Evolutionary conservation across 2,329 filamentous ascomycete species (phyloP).

Genomic region (Hysterium pulicare): DNA sequence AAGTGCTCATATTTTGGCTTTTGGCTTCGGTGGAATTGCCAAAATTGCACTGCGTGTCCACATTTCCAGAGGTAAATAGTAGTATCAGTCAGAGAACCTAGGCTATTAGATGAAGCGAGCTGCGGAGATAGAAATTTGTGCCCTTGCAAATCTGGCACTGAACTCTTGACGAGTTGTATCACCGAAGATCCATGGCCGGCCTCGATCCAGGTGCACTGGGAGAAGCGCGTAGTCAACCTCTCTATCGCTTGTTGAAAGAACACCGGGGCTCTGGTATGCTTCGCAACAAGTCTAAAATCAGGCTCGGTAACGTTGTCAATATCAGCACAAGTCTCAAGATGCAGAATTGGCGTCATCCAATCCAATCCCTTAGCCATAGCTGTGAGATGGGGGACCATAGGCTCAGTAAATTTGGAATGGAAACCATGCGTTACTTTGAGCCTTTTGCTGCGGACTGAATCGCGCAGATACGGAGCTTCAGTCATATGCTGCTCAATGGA

Average conservation of each 20-base stretch:
- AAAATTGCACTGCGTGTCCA: slow-evolving; percentile 36
- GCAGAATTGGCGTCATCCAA: background rate
- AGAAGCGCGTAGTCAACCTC: slow-evolving; percentile 4
- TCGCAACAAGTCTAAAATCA: slow-evolving; percentile 1
- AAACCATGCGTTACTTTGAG: slow-evolving; percentile 20
- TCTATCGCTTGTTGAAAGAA: slow-evolving; percentile 10
- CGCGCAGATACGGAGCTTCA: background rate
- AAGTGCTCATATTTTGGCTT: slow-evolving; percentile 19
- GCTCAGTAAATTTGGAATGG: slow-evolving; percentile 24
- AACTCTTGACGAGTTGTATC: background rate
- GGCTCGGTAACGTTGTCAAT: background rate
- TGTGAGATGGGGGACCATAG: slow-evolving; percentile 13
- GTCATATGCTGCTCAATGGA: background rate
- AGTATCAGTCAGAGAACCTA: slow-evolving; percentile 17
- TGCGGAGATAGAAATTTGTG: background rate
- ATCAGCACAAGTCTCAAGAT: slow-evolving; percentile 1
- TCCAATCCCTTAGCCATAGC: background rate
- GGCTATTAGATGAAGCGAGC: background rate
- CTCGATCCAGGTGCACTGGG: slow-evolving; percentile 25
- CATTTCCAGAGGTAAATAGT: slow-evolving; percentile 40
- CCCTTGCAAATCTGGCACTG: background rate
- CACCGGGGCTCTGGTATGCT: slow-evolving; percentile 16
- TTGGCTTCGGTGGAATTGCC: slow-evolving; percentile 37
- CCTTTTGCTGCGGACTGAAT: background rate
- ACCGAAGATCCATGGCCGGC: slow-evolving; percentile 18